Percentiles rank a stretch among this genome's conserved stretches.
Conservation (phyloP, 176 grass and related monocot genomes). For the Bromus sterilis region DNA sequence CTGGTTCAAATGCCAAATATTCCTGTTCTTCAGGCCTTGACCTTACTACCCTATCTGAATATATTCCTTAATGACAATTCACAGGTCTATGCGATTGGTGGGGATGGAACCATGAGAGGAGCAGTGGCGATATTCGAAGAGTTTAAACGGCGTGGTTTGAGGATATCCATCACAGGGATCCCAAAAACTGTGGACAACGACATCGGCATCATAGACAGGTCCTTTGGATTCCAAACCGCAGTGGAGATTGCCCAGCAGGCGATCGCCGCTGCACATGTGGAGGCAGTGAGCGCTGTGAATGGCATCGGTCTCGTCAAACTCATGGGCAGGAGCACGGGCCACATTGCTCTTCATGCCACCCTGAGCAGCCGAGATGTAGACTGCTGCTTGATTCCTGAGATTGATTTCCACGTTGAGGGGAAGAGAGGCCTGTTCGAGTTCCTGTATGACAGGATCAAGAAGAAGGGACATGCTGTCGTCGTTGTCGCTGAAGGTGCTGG, state of each 20-base stretch:
- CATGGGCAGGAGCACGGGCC: conserved; percentile 92
- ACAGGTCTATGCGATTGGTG: conserved; percentile 68
- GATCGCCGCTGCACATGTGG: conserved; percentile 69
- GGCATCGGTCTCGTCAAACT: conserved; percentile 88
- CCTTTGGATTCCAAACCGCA: conserved; percentile 87
- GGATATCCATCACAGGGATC: conserved; percentile 69
- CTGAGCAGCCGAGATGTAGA: conserved; percentile 89
- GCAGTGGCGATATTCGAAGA: conserved; percentile 62
- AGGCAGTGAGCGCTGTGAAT: conserved; percentile 82
- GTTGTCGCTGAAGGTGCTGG: conserved; percentile 91
- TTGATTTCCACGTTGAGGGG: conserved; percentile 73
- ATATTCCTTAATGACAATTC: not conserved
- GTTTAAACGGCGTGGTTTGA: conserved; percentile 55
- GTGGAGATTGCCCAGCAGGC: conserved; percentile 85
- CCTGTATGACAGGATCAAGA: conserved; percentile 52
- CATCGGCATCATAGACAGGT: conserved; percentile 96
- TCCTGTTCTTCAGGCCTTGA: not conserved
- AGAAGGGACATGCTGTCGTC: conserved; percentile 61
- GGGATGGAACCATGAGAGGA: conserved; percentile 93
- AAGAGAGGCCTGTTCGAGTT: conserved; percentile 76
- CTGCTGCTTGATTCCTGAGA: conserved; percentile 88
- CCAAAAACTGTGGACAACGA: conserved; percentile 92
- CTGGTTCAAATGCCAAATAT: not conserved
- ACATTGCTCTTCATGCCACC: conserved; percentile 75
- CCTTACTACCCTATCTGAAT: not conserved